phyloP scores from a whole-genome alignment of 139 green algal species.

The Chlorella sp. region DNA sequence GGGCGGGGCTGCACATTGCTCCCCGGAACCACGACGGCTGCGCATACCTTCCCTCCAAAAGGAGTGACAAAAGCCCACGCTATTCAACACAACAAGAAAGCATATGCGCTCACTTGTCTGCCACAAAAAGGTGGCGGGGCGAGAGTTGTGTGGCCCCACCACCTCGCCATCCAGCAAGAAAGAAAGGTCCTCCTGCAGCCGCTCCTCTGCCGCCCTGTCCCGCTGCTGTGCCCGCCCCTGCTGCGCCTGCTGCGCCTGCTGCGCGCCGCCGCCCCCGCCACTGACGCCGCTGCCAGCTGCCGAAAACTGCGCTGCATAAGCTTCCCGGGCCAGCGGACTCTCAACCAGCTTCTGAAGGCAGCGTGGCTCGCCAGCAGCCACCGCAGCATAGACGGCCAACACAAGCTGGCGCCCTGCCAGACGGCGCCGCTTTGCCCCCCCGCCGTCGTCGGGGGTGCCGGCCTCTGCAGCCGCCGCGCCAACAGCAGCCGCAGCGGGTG shows the following conservation, averaged over 20 bases:
- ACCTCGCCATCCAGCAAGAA: constrained; percentile 3
- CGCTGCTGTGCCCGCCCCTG: background rate
- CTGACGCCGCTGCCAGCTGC: background rate
- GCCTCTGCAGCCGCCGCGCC: background rate
- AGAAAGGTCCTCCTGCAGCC: constrained; percentile 12
- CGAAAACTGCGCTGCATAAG: background rate
- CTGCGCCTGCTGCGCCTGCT: background rate
- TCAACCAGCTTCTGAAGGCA: constrained; percentile 4
- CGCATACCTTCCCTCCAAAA: too few relatives aligned
- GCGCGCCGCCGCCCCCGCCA: background rate
- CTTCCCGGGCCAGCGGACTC: background rate
- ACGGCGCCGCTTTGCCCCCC: too few relatives aligned
- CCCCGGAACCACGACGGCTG: too few relatives aligned
- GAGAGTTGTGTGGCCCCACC: background rate
- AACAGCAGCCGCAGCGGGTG: background rate
- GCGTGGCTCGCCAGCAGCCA: background rate
- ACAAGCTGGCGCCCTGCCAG: background rate
- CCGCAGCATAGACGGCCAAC: constrained; percentile 11
- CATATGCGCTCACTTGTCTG: background rate
- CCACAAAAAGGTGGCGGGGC: constrained; percentile 21
- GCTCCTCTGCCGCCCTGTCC: background rate
- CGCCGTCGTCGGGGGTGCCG: too few relatives aligned
- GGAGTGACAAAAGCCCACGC: too few relatives aligned
- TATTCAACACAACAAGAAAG: too few relatives aligned
- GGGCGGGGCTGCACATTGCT: too few relatives aligned